These are phyloP conservation scores for Botrytis aclada DNA, from an alignment of 2,329 filamentous ascomycete species.

Conservation along the genomic window DNA sequence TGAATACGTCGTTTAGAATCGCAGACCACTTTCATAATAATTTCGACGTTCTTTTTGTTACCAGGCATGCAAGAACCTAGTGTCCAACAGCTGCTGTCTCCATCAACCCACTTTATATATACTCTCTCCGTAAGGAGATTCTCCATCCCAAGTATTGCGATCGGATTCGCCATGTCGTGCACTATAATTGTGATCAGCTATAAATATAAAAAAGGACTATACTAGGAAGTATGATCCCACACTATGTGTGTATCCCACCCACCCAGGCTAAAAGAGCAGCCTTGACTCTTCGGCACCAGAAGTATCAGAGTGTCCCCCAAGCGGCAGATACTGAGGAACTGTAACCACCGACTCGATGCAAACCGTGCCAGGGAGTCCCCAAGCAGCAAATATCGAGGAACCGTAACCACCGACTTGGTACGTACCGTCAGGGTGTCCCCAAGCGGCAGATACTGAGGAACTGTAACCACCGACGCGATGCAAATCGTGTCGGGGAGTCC, in stretches of 20 bases:
- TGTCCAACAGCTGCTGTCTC: neutral
- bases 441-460: too few species aligned
- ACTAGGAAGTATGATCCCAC: neutral
- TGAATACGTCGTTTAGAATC: neutral
- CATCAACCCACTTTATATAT: neutral
- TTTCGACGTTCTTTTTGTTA: neutral
- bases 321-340: neutral
- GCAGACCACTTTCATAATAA: neutral
- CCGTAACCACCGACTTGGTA: neutral
- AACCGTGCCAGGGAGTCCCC: neutral
- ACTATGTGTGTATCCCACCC: neutral
- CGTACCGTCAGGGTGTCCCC: too few species aligned
- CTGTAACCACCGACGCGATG: too few species aligned
- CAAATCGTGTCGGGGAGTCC: too few species aligned
- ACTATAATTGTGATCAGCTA: neutral
- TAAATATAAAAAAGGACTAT: neutral
- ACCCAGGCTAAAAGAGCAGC: neutral
- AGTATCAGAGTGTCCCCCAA: neutral
- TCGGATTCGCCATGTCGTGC: neutral
- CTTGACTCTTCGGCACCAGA: neutral
- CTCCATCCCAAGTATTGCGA: neutral
- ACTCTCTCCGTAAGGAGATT: neutral
- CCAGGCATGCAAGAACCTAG: neutral
- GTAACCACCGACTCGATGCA: neutral
- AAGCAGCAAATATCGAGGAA: neutral